Percentiles rank a stretch among this genome's conserved stretches.
Evolutionary conservation across 2,329 filamentous ascomycete species (phyloP).

Genomic region (Epichloe sibirici): DNA sequence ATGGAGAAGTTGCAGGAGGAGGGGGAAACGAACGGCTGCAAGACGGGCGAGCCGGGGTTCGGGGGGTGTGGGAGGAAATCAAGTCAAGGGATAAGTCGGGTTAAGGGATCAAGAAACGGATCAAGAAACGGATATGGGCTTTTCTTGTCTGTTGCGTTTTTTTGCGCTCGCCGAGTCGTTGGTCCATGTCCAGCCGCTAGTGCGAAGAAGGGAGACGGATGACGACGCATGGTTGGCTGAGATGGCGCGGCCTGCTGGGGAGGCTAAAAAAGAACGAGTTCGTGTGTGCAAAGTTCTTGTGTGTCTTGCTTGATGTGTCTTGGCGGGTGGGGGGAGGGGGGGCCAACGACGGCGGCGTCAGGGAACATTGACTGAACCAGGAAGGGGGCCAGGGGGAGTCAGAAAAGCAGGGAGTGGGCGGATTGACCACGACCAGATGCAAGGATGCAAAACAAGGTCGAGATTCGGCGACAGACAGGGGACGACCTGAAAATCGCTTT

Average conservation of each 20-base stretch:
- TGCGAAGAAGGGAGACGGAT: slow-evolving; percentile 13
- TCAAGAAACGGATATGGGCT: background rate
- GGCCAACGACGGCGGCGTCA: background rate
- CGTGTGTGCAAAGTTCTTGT: background rate
- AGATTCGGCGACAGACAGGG: too few relatives aligned
- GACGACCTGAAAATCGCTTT: too few relatives aligned
- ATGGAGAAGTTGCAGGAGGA: slow-evolving; percentile 5
- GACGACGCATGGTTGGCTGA: slow-evolving; percentile 22
- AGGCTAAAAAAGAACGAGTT: background rate
- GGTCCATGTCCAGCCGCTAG: too few relatives aligned
- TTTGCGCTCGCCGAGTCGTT: background rate
- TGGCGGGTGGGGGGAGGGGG: background rate
- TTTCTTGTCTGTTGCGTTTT: background rate
- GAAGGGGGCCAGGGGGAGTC: background rate
- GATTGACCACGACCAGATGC: background rate
- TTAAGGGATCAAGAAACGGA: background rate
- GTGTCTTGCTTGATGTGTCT: background rate
- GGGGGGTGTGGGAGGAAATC: background rate
- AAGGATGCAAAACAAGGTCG: background rate
- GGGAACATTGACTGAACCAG: background rate
- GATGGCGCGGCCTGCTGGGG: slow-evolving; percentile 16
- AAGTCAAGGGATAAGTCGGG: background rate
- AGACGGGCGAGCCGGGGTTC: slow-evolving; percentile 1
- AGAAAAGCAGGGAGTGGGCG: background rate
- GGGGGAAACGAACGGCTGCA: slow-evolving; percentile 7